These are phyloP conservation scores for Xanthoparmelia taractica DNA, from an alignment of 495 filamentous ascomycete species.

Conservation along the genomic window DNA sequence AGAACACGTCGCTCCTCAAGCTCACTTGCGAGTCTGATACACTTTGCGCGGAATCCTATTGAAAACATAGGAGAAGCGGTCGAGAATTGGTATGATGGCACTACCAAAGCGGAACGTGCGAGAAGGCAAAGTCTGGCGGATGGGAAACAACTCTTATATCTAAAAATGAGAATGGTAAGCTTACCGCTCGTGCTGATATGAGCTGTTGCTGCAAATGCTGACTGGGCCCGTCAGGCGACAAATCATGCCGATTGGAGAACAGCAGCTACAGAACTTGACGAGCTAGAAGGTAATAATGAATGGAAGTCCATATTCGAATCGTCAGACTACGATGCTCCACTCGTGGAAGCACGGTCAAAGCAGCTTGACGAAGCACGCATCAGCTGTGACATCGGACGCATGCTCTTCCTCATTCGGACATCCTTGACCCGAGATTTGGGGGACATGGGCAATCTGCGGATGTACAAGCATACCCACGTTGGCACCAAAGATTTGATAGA, in stretches of 20 bases:
- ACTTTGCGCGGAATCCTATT: constrained; percentile 24
- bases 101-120: constrained; percentile 47
- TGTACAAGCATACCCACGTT: constrained; percentile 78
- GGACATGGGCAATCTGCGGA: constrained; percentile 71
- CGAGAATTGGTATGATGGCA: constrained; percentile 47
- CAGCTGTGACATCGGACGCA: constrained; percentile 62
- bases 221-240: constrained; percentile 45
- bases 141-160: constrained; percentile 53
- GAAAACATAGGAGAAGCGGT: constrained; percentile 40
- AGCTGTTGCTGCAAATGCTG: not conserved
- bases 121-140: constrained; percentile 46
- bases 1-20: constrained; percentile 11
- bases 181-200: constrained; percentile 4
- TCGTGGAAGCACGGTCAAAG: constrained; percentile 60
- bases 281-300: constrained; percentile 66
- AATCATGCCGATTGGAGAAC: constrained; percentile 56
- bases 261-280: constrained; percentile 70
- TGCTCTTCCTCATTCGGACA: constrained; percentile 78
- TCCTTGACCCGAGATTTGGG: constrained; percentile 72
- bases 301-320: constrained; percentile 69
- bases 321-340: constrained; percentile 58
- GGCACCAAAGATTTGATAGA: constrained; percentile 86
- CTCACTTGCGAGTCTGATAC: constrained; percentile 22
- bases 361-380: constrained; percentile 69
- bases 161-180: constrained; percentile 55